These are phyloP conservation scores for Beta vulgaris DNA, from an alignment of 148 eudicot genomes.

Conservation along the genomic window DNA sequence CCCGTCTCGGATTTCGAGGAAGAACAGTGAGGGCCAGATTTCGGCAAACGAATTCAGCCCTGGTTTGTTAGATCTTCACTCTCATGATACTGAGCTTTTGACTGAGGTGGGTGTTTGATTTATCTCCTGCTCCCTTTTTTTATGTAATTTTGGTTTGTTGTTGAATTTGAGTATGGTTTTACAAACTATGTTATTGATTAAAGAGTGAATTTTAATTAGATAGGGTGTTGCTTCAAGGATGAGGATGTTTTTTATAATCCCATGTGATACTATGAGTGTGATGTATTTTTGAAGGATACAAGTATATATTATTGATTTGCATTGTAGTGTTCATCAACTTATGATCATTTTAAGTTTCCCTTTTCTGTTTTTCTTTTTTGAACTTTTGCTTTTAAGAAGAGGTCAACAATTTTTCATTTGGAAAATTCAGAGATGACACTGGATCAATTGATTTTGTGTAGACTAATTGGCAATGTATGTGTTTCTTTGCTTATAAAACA, in stretches of 20 bases:
- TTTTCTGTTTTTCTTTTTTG: background rate
- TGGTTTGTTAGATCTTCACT: conserved; percentile 89
- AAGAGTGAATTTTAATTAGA: background rate
- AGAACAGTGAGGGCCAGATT: conserved; percentile 56
- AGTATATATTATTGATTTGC: background rate
- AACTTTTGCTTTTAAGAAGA: background rate
- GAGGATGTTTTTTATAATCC: background rate
- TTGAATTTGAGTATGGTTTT: background rate
- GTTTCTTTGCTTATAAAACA: background rate
- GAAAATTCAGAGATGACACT: background rate
- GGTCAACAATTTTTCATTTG: background rate
- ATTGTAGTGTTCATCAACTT: background rate
- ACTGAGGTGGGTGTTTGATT: conserved; percentile 52
- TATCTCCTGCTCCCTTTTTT: background rate
- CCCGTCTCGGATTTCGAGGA: conserved; percentile 45
- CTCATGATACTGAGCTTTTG: conserved; percentile 83
- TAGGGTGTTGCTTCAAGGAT: background rate
- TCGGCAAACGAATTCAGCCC: conserved; percentile 69
- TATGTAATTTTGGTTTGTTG: background rate
- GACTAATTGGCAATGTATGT: background rate
- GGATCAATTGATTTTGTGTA: background rate
- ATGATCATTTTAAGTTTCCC: background rate
- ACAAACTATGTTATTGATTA: background rate
- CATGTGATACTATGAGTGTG: background rate
- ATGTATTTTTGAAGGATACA: background rate